Percentiles rank a stretch among this genome's conserved stretches.
Evolutionary conservation across 2,329 filamentous ascomycete genomes (phyloP).

Genomic region (Aspergillus uvarum): DNA sequence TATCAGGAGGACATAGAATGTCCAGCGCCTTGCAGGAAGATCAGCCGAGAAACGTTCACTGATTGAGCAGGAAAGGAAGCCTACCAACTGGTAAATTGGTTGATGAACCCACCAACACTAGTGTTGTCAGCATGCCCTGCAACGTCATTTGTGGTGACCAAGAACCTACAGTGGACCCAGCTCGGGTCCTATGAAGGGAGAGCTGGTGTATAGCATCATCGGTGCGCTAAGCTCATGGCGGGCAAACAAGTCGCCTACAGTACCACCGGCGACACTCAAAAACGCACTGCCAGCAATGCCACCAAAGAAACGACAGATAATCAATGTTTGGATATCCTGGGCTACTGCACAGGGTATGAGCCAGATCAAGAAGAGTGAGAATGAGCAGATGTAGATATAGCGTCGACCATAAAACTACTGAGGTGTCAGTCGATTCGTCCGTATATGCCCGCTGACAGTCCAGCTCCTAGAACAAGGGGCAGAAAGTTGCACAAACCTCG

Average conservation of each 20-base stretch:
- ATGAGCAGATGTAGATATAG: constrained; percentile 75
- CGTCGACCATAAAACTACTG: constrained; percentile 74
- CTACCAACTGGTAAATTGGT: constrained; percentile 66
- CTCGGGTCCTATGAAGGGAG: constrained; percentile 59
- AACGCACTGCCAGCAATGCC: constrained; percentile 53
- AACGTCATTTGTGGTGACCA: neutral
- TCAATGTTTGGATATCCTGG: constrained; percentile 76
- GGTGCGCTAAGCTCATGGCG: constrained; percentile 69
- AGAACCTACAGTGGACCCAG: constrained; percentile 52
- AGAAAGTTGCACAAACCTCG: constrained; percentile 43
- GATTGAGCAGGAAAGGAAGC: neutral
- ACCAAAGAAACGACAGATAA: constrained; percentile 72
- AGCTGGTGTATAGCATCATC: constrained; percentile 77
- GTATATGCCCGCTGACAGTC: neutral
- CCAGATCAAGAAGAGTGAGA: constrained; percentile 74
- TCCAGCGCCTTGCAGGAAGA: constrained; percentile 60
- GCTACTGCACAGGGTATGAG: constrained; percentile 78
- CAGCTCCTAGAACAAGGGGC: neutral
- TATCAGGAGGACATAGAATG: constrained; percentile 80
- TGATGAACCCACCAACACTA: constrained; percentile 73
- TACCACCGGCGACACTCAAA: constrained; percentile 73
- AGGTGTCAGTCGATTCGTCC: constrained; percentile 3
- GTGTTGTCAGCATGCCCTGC: constrained; percentile 34
- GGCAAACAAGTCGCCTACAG: constrained; percentile 76
- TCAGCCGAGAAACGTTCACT: neutral